A percentile compares a stretch with the other conserved stretches of the same genome.
Evolutionary conservation across 2,329 filamentous ascomycete genomes (phyloP).

Genomic region (Venturia effusa): DNA sequence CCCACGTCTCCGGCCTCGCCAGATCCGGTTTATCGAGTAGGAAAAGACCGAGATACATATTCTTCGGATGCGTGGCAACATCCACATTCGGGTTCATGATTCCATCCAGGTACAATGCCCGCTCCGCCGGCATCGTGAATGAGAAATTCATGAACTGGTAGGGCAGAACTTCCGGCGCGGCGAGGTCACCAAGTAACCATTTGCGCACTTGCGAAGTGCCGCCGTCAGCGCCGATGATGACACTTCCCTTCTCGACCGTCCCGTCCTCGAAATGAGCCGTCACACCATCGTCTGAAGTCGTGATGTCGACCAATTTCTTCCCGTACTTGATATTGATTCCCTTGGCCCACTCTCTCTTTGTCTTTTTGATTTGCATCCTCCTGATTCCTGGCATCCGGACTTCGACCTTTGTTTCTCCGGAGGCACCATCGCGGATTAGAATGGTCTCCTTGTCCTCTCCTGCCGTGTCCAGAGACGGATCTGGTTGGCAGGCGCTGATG

Average conservation of each 20-base stretch:
- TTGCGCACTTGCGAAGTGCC: constrained; percentile 8
- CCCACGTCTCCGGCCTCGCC: constrained; percentile 10
- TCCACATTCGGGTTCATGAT: constrained; percentile 13
- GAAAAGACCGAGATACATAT: constrained; percentile 12
- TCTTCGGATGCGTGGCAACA: constrained; percentile 12
- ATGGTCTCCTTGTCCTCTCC: constrained; percentile 9
- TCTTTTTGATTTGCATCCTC: constrained; percentile 12
- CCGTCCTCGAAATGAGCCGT: constrained; percentile 11
- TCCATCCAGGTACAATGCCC: constrained; percentile 10
- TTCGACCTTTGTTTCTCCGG: constrained; percentile 10
- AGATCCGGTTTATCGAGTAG: constrained; percentile 11
- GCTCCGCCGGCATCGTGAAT: constrained; percentile 9
- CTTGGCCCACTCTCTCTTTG: constrained; percentile 10
- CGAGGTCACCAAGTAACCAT: constrained; percentile 11
- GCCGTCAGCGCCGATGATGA: constrained; percentile 12
- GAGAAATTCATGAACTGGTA: constrained; percentile 13
- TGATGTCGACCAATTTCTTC: constrained; percentile 11
- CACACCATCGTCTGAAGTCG: constrained; percentile 6
- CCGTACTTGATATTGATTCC: constrained; percentile 11
- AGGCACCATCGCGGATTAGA: constrained; percentile 10
- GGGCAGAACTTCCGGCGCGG: constrained; percentile 10
- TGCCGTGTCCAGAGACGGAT: constrained; percentile 8
- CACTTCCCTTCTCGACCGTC: constrained; percentile 7
- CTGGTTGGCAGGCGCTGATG: constrained; percentile 9
- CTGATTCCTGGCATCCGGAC: constrained; percentile 7